Percentiles rank a stretch among this genome's conserved stretches.
phyloP scores from a whole-genome alignment of 257 asterid genomes.

The Rhazya stricta region DNA sequence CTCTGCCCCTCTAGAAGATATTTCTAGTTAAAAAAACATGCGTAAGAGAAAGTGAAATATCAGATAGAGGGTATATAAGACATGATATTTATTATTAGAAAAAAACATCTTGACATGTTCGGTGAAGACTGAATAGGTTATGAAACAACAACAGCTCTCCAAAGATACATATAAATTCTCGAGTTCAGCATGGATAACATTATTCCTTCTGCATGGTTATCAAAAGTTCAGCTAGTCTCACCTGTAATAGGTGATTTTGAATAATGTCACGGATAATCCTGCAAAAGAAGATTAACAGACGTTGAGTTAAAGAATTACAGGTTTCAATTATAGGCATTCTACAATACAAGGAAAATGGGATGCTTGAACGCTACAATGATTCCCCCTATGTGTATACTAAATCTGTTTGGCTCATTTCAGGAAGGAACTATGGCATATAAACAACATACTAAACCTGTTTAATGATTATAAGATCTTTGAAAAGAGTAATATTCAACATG shows the following conservation, averaged over 20 bases:
- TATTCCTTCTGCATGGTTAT: background rate
- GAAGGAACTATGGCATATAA: background rate
- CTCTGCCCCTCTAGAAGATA: background rate
- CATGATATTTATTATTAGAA: background rate
- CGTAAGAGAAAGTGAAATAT: background rate
- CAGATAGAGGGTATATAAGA: background rate
- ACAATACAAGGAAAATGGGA: background rate
- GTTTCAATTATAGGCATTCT: background rate
- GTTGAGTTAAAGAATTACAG: background rate
- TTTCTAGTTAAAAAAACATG: background rate
- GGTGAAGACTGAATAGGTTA: background rate
- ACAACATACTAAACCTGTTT: background rate
- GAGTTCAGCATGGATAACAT: background rate
- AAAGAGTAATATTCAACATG: background rate
- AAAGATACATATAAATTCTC: background rate
- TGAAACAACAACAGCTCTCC: background rate
- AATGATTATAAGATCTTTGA: background rate
- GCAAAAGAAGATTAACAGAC: conserved; percentile 24
- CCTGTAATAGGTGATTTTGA: conserved; percentile 93
- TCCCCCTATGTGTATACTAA: background rate
- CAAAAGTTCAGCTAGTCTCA: conserved; percentile 20
- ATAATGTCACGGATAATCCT: conserved; percentile 91
- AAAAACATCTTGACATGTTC: background rate
- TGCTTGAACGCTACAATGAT: background rate
- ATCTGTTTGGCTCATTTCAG: background rate